Evolutionary conservation across 116 monocot species (phyloP).

Genomic region (Zostera marina): DNA sequence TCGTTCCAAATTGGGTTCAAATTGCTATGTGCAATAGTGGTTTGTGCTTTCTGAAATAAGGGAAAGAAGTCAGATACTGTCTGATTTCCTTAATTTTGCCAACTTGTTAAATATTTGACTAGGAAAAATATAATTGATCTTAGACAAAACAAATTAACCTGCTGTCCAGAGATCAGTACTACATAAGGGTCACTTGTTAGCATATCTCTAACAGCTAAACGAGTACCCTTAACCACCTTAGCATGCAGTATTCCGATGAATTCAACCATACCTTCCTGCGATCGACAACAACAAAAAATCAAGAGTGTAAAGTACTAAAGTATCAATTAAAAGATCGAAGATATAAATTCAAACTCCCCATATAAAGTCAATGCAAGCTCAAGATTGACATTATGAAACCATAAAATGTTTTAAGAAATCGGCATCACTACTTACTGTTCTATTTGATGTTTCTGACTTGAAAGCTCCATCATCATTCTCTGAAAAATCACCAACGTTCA

Average conservation of each 20-base stretch:
- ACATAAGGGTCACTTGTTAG: constrained; percentile 88
- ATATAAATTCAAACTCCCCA: no score
- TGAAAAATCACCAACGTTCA: constrained; percentile 31
- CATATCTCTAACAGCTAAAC: constrained; percentile 88
- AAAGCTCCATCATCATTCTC: constrained; percentile 17
- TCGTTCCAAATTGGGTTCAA: constrained; percentile 80
- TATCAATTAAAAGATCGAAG: no score
- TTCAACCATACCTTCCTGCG: constrained; percentile 32
- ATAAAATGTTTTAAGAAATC: background rate
- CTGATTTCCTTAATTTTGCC: no score
- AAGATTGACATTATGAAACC: background rate
- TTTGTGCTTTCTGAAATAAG: constrained; percentile 36
- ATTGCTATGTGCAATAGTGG: constrained; percentile 48
- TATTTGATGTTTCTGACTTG: constrained; percentile 27
- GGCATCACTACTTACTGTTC: constrained; percentile 1
- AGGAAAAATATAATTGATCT: background rate
- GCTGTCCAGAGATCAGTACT: constrained; percentile 58
- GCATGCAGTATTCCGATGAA: constrained; percentile 71
- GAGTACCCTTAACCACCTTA: constrained; percentile 62
- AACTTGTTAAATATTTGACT: background rate
- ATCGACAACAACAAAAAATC: background rate
- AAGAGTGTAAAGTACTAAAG: no score
- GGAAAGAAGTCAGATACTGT: background rate
- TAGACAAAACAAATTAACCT: constrained; percentile 24
- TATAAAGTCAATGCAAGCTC: no score